phyloP scores from a whole-genome alignment of 176 grass and related monocot genomes.

The Melocanna baccifera region DNA sequence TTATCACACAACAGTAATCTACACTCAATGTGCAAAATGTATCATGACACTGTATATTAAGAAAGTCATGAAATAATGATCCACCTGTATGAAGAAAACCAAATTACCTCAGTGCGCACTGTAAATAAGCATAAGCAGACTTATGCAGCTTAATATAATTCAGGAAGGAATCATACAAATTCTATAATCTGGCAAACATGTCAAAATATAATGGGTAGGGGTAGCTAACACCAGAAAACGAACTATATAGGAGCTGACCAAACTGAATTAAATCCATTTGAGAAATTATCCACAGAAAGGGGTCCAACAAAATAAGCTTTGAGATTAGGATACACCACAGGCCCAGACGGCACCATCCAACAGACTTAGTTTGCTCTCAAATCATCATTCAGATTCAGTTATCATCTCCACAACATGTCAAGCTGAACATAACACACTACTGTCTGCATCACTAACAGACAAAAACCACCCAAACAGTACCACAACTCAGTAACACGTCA shows the following conservation, averaged over 20 bases:
- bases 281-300: neutral
- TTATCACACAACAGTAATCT: constrained; percentile 4
- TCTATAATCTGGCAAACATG: neutral
- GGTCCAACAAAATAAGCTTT: neutral
- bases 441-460: neutral
- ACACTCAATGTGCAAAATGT: neutral
- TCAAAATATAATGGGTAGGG: neutral
- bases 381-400: constrained; percentile 15
- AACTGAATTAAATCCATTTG: neutral
- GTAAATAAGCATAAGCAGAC: neutral
- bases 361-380: neutral
- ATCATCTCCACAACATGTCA: neutral
- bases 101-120: neutral
- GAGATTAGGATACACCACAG: neutral
- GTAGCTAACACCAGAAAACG: neutral
- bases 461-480: neutral
- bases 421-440: neutral
- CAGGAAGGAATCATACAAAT: neutral
- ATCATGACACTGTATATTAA: neutral
- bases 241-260: neutral
- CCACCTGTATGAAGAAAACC: neutral
- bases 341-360: neutral
- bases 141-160: constrained; percentile 9
- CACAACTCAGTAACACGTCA: neutral
- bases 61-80: neutral